A percentile compares a stretch with the other conserved stretches of the same genome.
These are phyloP conservation scores for Cercospora citrullina DNA, from an alignment of 2,329 filamentous ascomycete genomes.

Conservation along the genomic window DNA sequence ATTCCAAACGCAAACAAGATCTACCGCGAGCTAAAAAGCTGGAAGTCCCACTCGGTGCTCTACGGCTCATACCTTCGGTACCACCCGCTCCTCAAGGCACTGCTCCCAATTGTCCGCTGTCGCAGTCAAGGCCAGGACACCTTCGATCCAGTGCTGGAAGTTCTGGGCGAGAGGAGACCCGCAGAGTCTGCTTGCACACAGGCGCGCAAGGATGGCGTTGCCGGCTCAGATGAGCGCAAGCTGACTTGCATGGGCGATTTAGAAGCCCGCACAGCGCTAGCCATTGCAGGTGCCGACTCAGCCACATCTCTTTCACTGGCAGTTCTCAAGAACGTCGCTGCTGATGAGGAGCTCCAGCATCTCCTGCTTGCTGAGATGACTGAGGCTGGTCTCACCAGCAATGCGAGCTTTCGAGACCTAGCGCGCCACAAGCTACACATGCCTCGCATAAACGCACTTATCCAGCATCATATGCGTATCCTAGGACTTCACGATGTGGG, in stretches of 20 bases:
- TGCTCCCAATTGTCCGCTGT: conserved; percentile 11
- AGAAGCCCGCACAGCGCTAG: conserved; percentile 23
- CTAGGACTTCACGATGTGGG: conserved; percentile 13
- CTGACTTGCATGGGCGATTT: not conserved
- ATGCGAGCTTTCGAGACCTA: conserved; percentile 20
- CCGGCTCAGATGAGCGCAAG: not conserved
- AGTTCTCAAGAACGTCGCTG: conserved; percentile 23
- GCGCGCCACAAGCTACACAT: conserved; percentile 12
- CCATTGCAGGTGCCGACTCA: conserved; percentile 25
- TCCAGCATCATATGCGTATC: conserved; percentile 23
- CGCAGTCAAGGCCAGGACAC: not conserved
- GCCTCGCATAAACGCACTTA: conserved; percentile 22
- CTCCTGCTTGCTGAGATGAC: conserved; percentile 24
- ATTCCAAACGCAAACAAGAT: conserved; percentile 13
- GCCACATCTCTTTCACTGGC: conserved; percentile 20
- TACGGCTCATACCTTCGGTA: conserved; percentile 31
- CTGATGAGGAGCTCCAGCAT: conserved; percentile 19
- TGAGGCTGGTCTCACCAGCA: not conserved
- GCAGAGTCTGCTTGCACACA: not conserved
- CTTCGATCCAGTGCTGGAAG: conserved; percentile 1
- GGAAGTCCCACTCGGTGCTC: conserved; percentile 26
- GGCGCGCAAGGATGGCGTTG: not conserved
- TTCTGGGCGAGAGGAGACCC: not conserved
- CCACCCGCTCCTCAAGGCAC: conserved; percentile 23
- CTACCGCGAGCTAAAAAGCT: conserved; percentile 16